These are phyloP conservation scores for Mycocentrospora acerina DNA, from an alignment of 2,329 filamentous ascomycete genomes.

Conservation along the genomic window DNA sequence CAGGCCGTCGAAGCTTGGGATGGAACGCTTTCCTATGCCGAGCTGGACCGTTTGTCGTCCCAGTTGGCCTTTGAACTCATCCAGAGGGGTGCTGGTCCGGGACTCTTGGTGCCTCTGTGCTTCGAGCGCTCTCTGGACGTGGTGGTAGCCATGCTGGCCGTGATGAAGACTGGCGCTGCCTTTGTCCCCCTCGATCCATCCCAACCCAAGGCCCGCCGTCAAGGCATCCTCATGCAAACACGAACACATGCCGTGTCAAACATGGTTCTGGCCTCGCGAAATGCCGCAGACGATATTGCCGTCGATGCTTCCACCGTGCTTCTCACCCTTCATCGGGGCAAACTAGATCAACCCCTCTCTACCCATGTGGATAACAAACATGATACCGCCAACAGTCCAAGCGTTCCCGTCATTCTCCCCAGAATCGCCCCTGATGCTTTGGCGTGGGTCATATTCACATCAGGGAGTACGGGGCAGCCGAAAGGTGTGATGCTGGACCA, in stretches of 20 bases:
- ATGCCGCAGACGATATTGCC: too few species aligned
- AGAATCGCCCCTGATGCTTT: conserved; percentile 10
- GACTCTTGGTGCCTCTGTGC: conserved; percentile 16
- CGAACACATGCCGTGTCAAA: too few species aligned
- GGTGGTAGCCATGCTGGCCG: conserved; percentile 43
- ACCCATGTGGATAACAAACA: too few species aligned
- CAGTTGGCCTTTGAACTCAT: conserved; percentile 10
- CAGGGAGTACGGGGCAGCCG: conserved; percentile 45
- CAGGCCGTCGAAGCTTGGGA: conserved; percentile 21
- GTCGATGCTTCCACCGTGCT: too few species aligned
- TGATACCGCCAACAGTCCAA: too few species aligned
- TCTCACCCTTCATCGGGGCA: too few species aligned
- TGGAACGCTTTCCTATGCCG: conserved; percentile 1
- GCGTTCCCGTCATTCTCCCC: too few species aligned
- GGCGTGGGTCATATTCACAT: conserved; percentile 62
- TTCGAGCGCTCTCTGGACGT: conserved; percentile 27
- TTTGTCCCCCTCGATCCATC: conserved; percentile 40
- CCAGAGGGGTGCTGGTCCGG: conserved; percentile 5
- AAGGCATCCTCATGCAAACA: conserved; percentile 30
- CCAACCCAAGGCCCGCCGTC: conserved; percentile 30
- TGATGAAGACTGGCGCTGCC: conserved; percentile 46
- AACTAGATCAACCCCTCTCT: too few species aligned
- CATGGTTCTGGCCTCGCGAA: too few species aligned
- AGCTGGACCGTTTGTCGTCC: background rate
- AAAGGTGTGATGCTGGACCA: conserved; percentile 65